Conservation (phyloP, 2,329 filamentous ascomycete species). For the Hypoxylon sp. region DNA sequence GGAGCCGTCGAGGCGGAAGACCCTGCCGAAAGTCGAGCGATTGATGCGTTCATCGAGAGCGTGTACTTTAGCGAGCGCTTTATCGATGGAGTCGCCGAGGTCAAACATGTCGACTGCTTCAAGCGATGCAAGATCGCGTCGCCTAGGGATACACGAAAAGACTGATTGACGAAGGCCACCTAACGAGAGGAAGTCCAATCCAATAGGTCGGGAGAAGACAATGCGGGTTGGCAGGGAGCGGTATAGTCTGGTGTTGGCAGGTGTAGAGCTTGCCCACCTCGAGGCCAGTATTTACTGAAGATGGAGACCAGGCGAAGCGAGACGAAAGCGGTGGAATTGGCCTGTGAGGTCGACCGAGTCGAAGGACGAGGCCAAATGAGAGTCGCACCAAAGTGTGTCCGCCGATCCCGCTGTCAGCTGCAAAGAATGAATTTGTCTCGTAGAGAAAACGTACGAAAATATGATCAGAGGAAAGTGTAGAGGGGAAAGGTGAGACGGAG, state of each 20-base stretch:
- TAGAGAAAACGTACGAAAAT: conserved; percentile 17
- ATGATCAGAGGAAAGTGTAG: conserved; percentile 8
- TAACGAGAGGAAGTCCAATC: conserved; percentile 9
- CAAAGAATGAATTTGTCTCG: conserved; percentile 26
- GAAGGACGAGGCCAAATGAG: conserved; percentile 30
- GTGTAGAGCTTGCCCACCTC: conserved; percentile 3
- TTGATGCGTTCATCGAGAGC: conserved; percentile 49
- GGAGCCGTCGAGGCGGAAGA: conserved; percentile 72
- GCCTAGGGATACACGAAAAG: conserved; percentile 11
- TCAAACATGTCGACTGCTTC: conserved; percentile 29
- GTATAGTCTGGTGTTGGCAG: background rate
- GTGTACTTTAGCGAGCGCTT: conserved; percentile 34
- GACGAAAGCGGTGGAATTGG: conserved; percentile 7
- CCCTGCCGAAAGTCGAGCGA: conserved; percentile 61
- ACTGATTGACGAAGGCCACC: conserved; percentile 1
- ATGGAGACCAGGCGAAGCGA: conserved; percentile 11
- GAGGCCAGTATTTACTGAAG: conserved; percentile 6
- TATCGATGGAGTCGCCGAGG: conserved; percentile 28
- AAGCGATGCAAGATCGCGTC: conserved; percentile 19
- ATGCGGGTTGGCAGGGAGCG: background rate
- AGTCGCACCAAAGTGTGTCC: conserved; percentile 30
- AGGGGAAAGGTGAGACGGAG: conserved; percentile 9
- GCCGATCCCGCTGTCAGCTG: conserved; percentile 26
- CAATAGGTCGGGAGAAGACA: background rate
- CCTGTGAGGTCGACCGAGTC: conserved; percentile 6